Conservation (phyloP, 495 filamentous ascomycete species). For the Annulohypoxylon moriforme region DNA sequence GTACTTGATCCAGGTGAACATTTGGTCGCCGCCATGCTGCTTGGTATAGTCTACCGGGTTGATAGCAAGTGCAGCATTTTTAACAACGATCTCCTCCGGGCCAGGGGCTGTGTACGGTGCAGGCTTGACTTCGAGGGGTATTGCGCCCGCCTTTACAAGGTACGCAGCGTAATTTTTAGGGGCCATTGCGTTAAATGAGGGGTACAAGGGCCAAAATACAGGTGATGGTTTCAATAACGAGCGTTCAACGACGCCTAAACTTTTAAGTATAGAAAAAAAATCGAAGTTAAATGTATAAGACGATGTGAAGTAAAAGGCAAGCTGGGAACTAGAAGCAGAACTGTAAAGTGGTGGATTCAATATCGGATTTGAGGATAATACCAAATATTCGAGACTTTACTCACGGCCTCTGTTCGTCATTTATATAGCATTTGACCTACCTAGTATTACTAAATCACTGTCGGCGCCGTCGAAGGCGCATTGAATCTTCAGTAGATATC, state of each 20-base stretch:
- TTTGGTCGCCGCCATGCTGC: slow-evolving; percentile 44
- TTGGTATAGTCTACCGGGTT: slow-evolving; percentile 61
- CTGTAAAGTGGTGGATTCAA: too few species aligned
- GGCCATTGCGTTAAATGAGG: background rate
- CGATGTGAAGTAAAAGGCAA: background rate
- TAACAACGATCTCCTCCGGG: slow-evolving; percentile 51
- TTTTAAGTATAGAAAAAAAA: background rate
- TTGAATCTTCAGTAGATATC: background rate
- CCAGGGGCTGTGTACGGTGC: slow-evolving; percentile 44
- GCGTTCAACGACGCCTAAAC: too few species aligned
- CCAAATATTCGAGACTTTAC: too few species aligned
- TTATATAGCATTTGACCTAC: background rate
- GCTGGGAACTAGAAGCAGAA: background rate
- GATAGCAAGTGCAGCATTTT: slow-evolving; percentile 51
- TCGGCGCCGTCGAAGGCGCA: background rate
- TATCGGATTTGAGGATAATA: too few species aligned
- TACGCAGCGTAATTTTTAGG: slow-evolving; percentile 22
- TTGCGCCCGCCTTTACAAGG: background rate
- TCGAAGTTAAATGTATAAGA: background rate
- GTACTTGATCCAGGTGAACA: slow-evolving; percentile 35
- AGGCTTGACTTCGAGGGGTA: slow-evolving; percentile 45
- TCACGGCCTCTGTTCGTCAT: background rate
- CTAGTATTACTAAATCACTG: background rate
- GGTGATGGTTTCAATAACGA: background rate
- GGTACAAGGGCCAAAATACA: background rate